phyloP scores from a whole-genome alignment of 176 grass and related monocot species.

The Eleusine coracana region DNA sequence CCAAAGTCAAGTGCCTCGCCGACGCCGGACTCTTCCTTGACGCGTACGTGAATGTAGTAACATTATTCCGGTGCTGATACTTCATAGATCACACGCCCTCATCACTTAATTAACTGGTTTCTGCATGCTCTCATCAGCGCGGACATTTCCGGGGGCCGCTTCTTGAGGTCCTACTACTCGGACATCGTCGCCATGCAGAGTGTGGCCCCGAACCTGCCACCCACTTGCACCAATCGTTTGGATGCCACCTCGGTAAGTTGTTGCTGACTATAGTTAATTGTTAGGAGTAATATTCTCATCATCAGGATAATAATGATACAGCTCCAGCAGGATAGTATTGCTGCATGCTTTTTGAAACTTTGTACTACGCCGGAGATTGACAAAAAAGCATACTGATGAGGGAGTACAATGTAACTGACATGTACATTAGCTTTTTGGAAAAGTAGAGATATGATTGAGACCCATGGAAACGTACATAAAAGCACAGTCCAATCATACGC shows the following conservation, averaged over 20 bases:
- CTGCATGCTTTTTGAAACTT: too few species aligned
- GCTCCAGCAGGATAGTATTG: too few species aligned
- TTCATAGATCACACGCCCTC: neutral
- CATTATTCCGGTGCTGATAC: neutral
- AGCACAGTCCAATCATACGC: too few species aligned
- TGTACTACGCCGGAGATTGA: too few species aligned
- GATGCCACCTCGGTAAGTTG: conserved; percentile 63
- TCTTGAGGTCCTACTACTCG: conserved; percentile 63
- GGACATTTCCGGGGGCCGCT: conserved; percentile 60
- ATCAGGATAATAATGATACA: too few species aligned
- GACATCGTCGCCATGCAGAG: conserved; percentile 67
- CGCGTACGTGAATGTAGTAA: conserved; percentile 42
- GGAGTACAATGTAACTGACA: neutral
- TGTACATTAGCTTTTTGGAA: too few species aligned
- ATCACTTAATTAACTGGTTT: neutral
- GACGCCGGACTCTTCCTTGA: conserved; percentile 90
- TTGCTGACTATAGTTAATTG: neutral
- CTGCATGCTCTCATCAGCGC: conserved; percentile 27
- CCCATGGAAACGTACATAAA: too few species aligned
- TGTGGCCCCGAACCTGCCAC: conserved; percentile 57
- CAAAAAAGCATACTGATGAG: too few species aligned
- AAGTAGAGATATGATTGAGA: too few species aligned
- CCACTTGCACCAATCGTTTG: conserved; percentile 56
- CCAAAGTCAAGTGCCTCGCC: conserved; percentile 81
- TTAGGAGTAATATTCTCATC: neutral